Evolutionary conservation across 257 asterid species (phyloP).

Genomic region (Mentha longifolia): DNA sequence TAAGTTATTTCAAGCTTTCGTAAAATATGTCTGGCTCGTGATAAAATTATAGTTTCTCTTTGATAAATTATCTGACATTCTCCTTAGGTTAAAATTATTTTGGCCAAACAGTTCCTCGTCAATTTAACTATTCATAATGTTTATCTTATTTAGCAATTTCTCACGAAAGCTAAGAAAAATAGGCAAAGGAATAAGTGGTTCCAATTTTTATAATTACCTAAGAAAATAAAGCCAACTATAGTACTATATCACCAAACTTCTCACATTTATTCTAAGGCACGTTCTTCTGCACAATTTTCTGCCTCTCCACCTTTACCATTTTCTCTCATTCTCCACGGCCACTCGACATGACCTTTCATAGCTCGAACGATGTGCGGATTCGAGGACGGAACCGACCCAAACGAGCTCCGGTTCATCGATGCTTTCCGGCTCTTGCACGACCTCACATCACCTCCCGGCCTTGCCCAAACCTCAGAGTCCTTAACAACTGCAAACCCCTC

Average conservation of each 20-base stretch:
- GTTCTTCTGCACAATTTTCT: slow-evolving; percentile 43
- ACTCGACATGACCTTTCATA: slow-evolving; percentile 60
- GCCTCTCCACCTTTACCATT: slow-evolving; percentile 40
- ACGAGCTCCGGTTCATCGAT: background rate
- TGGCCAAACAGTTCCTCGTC: too few species aligned
- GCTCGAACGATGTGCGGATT: slow-evolving; percentile 60
- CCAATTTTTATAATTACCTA: background rate
- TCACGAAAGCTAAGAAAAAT: background rate
- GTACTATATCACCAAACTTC: background rate
- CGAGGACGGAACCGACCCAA: background rate
- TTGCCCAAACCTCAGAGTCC: slow-evolving; percentile 29
- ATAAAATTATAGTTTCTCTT: too few species aligned
- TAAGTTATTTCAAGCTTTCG: too few species aligned
- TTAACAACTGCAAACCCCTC: slow-evolving; percentile 17
- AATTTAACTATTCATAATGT: too few species aligned
- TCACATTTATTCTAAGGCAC: slow-evolving; percentile 25
- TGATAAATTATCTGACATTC: too few species aligned
- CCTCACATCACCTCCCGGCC: background rate
- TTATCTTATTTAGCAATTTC: too few species aligned
- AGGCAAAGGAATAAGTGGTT: background rate
- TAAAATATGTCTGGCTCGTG: too few species aligned
- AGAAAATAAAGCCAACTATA: background rate
- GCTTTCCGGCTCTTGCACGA: background rate
- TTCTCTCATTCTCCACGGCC: slow-evolving; percentile 54
- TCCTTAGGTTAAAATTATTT: too few species aligned